Evolutionary conservation across 2,329 filamentous ascomycete species (phyloP).

Genomic region (Tolypocladium tundrense): DNA sequence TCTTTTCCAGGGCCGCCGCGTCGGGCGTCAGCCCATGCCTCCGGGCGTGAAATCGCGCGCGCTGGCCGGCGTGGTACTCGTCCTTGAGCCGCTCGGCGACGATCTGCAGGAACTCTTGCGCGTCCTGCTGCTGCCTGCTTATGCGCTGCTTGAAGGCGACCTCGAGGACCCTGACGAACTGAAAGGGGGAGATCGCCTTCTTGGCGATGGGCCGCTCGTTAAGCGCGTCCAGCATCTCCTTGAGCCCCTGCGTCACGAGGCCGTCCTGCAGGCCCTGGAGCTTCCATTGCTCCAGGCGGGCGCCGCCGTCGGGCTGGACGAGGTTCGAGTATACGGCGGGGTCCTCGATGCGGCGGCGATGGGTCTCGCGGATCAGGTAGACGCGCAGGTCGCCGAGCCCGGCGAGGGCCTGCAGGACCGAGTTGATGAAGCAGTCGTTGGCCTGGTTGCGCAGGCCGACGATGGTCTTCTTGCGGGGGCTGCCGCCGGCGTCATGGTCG

Average conservation of each 20-base stretch:
- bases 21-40: conserved; percentile 14
- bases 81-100: conserved; percentile 87
- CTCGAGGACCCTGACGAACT: conserved; percentile 77
- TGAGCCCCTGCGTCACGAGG: conserved; percentile 75
- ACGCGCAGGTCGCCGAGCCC: conserved; percentile 80
- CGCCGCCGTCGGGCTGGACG: conserved; percentile 35
- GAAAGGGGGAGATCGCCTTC: conserved; percentile 84
- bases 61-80: conserved; percentile 79
- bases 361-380: conserved; percentile 86
- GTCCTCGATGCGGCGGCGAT: conserved; percentile 72
- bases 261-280: conserved; percentile 64
- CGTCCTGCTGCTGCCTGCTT: conserved; percentile 91
- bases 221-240: conserved; percentile 82
- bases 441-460: conserved; percentile 84
- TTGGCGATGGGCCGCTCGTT: conserved; percentile 90
- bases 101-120: conserved; percentile 92
- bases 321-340: conserved; percentile 61
- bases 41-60: conserved; percentile 53
- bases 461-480: conserved; percentile 67
- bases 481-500: conserved; percentile 62
- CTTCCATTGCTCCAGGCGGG: conserved; percentile 45
- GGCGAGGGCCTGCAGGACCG: conserved; percentile 83
- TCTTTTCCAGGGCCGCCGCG: neutral
- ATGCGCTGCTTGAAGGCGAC: conserved; percentile 81
- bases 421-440: conserved; percentile 97